Conservation (phyloP, 441 rosid species). For the Erodium moschatum region DNA sequence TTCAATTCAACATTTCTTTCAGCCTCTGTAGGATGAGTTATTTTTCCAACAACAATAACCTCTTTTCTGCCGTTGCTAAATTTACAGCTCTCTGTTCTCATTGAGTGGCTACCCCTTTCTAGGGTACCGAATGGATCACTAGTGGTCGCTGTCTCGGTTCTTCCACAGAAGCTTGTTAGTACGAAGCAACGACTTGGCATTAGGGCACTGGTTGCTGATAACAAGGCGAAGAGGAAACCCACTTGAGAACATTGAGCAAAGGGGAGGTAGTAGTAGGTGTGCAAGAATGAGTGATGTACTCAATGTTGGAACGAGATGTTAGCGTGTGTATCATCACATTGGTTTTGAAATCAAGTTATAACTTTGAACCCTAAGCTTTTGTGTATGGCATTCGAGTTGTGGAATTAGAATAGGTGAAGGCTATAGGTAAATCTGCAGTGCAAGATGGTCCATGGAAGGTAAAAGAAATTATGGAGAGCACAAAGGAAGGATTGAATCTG, state of each 20-base stretch:
- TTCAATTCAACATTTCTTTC: background rate
- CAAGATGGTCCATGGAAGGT: background rate
- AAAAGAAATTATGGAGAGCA: background rate
- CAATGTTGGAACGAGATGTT: too few relatives aligned
- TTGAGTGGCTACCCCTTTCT: conserved; percentile 78
- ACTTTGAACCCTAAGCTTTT: background rate
- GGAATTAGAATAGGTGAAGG: too few relatives aligned
- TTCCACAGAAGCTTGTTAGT: conserved; percentile 52
- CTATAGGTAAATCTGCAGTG: too few relatives aligned
- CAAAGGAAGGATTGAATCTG: background rate
- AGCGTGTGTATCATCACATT: background rate
- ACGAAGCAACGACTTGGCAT: conserved; percentile 77
- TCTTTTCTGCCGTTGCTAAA: background rate
- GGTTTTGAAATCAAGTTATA: background rate
- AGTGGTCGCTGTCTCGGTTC: conserved; percentile 64
- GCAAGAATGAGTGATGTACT: too few relatives aligned
- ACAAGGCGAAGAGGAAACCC: conserved; percentile 35
- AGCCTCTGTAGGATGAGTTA: background rate
- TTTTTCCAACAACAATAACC: conserved; percentile 10
- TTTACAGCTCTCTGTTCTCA: conserved; percentile 59
- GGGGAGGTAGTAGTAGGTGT: background rate
- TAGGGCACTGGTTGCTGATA: conserved; percentile 46
- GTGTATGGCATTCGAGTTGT: too few relatives aligned
- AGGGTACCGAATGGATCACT: conserved; percentile 47
- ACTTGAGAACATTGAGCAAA: conserved; percentile 1